Base-by-base conservation (phyloP, 2,329 filamentous ascomycete genomes). In the Aphanoascus verrucosus region DNA sequence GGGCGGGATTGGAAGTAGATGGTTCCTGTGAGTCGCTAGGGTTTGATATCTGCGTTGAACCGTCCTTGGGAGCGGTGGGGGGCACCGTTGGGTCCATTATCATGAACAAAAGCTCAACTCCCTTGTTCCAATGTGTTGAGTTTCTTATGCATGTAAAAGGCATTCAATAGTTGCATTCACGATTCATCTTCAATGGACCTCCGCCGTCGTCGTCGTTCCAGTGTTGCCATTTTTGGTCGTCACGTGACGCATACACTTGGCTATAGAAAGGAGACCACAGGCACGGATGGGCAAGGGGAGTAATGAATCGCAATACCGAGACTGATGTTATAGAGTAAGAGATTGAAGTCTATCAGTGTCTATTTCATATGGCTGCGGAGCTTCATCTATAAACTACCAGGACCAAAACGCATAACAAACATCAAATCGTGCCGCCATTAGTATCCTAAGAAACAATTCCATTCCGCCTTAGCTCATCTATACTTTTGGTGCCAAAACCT, bases 371-470 rank as follows among this genome's bases (percentile, higher is more conserved):
- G 23, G 23, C 23, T 28, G 23, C 23, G 23, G 23, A 28, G 23
- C 23, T 28, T 28, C 23, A 7, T 28, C 23, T 28, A 28, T 41
- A 41, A 14, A 8, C 14, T 15, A 8, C 38, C n/a, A 28, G 23
- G 23, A 28, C 8, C n/a, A 28, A 28, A 28, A 28, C 6, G 7
- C 38, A 41, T 41, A 19, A 41, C 14, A 2, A 15, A 41, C 15
- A 41, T 41, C 14, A 23, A n/a, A n/a, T 6, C 6, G 37, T 8
- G 15, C 11, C 23, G 34, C 20, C 15, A 2, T 41, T 41, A 15
- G 32, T 8, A 7, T 5, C 9, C 56, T 69, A 81, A 56, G 75
- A 74, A 34, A 94, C 74, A 1, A 88, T 81, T 0, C 88, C 88
- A 48, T 81, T 77, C 32, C 74, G 71, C 62, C 77, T 86, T 59